phyloP scores from a whole-genome alignment of 2,329 filamentous ascomycete genomes.

The Onygenales sp. region DNA sequence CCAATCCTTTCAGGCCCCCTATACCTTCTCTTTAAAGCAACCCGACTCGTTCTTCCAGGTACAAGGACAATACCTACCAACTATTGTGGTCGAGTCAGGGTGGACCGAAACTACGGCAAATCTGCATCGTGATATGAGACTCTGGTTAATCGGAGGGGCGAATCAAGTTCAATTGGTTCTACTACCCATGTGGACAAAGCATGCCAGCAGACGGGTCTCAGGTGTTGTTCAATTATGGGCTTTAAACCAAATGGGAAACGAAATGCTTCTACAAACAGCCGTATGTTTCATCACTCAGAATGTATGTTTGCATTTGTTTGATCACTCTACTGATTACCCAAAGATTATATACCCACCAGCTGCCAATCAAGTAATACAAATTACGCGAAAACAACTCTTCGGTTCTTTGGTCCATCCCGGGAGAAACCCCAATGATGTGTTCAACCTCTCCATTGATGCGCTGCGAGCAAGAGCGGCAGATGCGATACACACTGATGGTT shows the following conservation, averaged over 20 bases:
- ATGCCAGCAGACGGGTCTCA: not conserved
- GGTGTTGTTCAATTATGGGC: slow-evolving; percentile 1
- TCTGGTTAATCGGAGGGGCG: slow-evolving; percentile 1
- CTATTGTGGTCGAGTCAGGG: not conserved
- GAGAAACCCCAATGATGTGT: not conserved
- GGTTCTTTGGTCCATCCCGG: not conserved
- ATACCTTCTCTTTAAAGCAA: no score
- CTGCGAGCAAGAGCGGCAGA: not conserved
- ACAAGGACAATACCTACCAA: not conserved
- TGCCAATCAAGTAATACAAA: slow-evolving; percentile 1
- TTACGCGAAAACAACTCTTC: slow-evolving; percentile 1
- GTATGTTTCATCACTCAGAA: slow-evolving; percentile 1
- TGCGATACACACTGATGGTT: not conserved
- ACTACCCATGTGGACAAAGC: not conserved
- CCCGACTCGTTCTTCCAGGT: no score
- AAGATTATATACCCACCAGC: not conserved
- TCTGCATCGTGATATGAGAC: not conserved
- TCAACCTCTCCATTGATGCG: slow-evolving; percentile 1
- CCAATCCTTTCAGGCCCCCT: no score
- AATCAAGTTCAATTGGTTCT: slow-evolving; percentile 1
- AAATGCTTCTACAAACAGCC: slow-evolving; percentile 1
- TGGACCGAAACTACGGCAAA: not conserved
- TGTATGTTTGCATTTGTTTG: not conserved
- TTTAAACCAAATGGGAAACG: not conserved
- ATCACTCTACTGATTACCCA: not conserved